Conservation (phyloP, 352 stramenopile genomes). For the Phytophthora sojae region DNA sequence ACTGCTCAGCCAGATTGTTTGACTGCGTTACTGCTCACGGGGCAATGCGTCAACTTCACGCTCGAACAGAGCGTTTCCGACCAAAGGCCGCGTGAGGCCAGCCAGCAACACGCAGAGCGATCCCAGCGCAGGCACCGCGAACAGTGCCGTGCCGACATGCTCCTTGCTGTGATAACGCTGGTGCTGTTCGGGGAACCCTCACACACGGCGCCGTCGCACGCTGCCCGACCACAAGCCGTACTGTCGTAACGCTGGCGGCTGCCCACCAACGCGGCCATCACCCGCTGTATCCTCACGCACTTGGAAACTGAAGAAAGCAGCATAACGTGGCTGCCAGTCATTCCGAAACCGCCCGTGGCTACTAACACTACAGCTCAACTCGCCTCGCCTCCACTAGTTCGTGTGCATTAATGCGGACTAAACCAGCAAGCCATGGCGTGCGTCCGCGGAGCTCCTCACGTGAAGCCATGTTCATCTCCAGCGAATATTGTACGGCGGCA, state of each 20-base stretch:
- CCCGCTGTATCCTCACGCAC: neutral
- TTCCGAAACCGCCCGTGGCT: neutral
- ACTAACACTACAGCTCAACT: neutral
- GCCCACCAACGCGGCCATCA: no score
- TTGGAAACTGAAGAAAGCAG: neutral
- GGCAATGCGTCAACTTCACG: neutral
- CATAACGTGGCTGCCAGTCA: neutral
- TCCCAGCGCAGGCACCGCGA: neutral
- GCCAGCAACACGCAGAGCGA: no score
- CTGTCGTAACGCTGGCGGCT: neutral
- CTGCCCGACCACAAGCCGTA: neutral
- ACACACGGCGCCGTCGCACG: neutral
- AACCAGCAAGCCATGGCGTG: neutral
- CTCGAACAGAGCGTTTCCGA: neutral
- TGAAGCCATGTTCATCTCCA: conserved; percentile 2
- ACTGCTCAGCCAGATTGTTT: no score
- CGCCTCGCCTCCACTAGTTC: neutral
- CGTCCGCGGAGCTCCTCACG: no score
- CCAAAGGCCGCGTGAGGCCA: neutral
- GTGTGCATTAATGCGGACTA: neutral
- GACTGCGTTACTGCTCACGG: neutral
- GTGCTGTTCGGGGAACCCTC: neutral
- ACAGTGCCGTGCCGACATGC: neutral
- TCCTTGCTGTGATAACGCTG: neutral
- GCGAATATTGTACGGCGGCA: conserved; percentile 15